Base-by-base conservation (phyloP, 768 basidiomycete species). In the Trametes elegans region DNA sequence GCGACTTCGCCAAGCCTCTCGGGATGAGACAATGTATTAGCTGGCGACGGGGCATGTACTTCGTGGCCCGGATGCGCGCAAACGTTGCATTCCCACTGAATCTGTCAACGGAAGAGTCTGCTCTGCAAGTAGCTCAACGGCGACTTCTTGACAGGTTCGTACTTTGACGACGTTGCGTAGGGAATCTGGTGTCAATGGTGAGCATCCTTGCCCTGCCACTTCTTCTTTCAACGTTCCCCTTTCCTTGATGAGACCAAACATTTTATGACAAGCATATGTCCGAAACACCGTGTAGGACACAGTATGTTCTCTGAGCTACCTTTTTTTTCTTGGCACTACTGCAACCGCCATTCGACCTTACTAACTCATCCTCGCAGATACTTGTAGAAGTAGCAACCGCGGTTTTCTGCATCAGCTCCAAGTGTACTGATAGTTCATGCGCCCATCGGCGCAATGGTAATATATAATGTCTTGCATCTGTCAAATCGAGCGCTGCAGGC, bases 251-350 rank as follows among this genome's bases (percentile, higher is more conserved):
- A 71, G 71, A 64, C 9, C 21, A 67, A 59, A 45, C 21, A 68
- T 52, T 68, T 72, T 74, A 43, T 58, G 57, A 85, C 84, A 86
- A 86, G 84, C 84, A 86, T 86, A 85, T 85, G 83, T 85, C 84
- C 81, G 81, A 85, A 64, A 60, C 50, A 40, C 68, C 58, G 77
- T 85, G 81, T 50, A 73, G 83, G 83, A 84, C 70, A 74, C 66
- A 52, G 18, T 71, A 73, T 70, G 59, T 73, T 71, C 68, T 66
- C 81, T 84, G 82, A 83, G 78, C n/a, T n/a, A 72, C 62, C 49
- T 47, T 41, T 2, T 11, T 1, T 40, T 32, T 2, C 27, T 41
- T 21, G 7, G 29, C 21, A 45, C 9, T 55, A 35, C 47, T 36
- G 49, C 19, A 16, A 45, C 28, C 27, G 3, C 21, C 26, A 27